phyloP scores from a whole-genome alignment of 2,329 filamentous ascomycete genomes.

The Cryoendolithus antarcticus region DNA sequence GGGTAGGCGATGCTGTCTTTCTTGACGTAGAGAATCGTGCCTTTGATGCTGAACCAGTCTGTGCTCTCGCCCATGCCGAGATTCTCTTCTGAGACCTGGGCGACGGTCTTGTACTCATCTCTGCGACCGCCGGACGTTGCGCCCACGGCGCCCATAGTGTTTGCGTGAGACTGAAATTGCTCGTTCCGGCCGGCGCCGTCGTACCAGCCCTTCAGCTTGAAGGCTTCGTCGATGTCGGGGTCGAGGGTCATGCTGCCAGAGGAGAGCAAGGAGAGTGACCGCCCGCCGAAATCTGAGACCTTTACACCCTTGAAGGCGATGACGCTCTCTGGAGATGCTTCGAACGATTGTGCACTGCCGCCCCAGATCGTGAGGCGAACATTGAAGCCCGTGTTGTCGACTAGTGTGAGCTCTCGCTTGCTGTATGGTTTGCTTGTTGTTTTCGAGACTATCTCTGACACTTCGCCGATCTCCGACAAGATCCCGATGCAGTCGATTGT shows the following conservation, averaged over 20 bases:
- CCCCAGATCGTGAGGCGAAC: constrained; percentile 92
- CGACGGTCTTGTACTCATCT: constrained; percentile 65
- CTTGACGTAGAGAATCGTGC: constrained; percentile 81
- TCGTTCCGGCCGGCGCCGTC: constrained; percentile 71
- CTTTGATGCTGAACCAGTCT: constrained; percentile 77
- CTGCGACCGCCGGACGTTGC: constrained; percentile 46
- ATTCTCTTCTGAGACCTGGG: constrained; percentile 72
- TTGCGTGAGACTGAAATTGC: constrained; percentile 54
- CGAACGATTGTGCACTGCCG: constrained; percentile 68
- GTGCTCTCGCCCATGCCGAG: constrained; percentile 63
- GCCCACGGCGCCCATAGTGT: constrained; percentile 44
- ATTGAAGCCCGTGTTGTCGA: constrained; percentile 80
- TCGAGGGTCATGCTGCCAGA: constrained; percentile 83
- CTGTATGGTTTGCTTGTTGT: constrained; percentile 75
- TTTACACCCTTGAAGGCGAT: constrained; percentile 94
- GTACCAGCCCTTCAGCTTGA: constrained; percentile 93
- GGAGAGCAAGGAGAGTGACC: constrained; percentile 77
- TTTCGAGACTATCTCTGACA: constrained; percentile 70
- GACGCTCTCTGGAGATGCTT: constrained; percentile 66
- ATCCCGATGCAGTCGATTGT: constrained; percentile 87
- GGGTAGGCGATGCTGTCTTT: constrained; percentile 82
- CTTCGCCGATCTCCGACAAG: constrained; percentile 72
- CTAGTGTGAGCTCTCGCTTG: constrained; percentile 84
- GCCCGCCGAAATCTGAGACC: constrained; percentile 85
- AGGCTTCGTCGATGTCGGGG: constrained; percentile 86